Evolutionary conservation across 768 basidiomycete species (phyloP), one percentile per base, ranked within the genome.

Genomic region (Boletus speciosus): DNA sequence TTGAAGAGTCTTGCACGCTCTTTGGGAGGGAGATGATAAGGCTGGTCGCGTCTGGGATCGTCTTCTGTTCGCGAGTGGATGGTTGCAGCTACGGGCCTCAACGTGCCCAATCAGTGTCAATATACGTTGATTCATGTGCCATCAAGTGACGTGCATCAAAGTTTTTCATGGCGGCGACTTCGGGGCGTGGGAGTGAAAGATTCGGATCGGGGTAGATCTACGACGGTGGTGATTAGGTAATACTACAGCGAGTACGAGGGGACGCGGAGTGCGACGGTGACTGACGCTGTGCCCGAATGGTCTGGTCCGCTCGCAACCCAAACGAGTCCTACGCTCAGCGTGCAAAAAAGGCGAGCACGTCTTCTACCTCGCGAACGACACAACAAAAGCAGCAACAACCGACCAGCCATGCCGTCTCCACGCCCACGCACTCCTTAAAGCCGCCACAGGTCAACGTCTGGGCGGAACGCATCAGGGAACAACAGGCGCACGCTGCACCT

Each of bases 281-380:
- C 65, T 56, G 65, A 55, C 52, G 60, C 63, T 52, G 57, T 52
- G 32, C 57, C 45, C 40, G 62, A 67, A 70, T 70, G 70, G 59
- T 64, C 61, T 72, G 68, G 58, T 70, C 62, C 44, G 62, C 66
- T 52, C 71, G 70, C 48, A 68, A 67, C 40, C 73, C 73, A 58
- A 66, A 75, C 52, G 75, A 83, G 46, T 85, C 84, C 29, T 86
- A 86, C 59, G 81, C 81, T 36, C 76, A 82, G 47, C 76, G 76
- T 42, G 80, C 77, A 54, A 79, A 75, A 70, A 79, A 75, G 62
- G 77, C 78, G 49, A 60, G 47, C 45, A 39, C 54, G 40, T 54
- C 63, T 27, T 39, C 60, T 7, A 15, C 35, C 32, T 5, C 43
- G 27, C 45, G 23, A 23, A 15, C 42, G 8, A 35, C 48, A 12